Evolutionary conservation across 257 asterid genomes (phyloP), one percentile per base, ranked within the genome.

Genomic region (Orobanche coerulescens): DNA sequence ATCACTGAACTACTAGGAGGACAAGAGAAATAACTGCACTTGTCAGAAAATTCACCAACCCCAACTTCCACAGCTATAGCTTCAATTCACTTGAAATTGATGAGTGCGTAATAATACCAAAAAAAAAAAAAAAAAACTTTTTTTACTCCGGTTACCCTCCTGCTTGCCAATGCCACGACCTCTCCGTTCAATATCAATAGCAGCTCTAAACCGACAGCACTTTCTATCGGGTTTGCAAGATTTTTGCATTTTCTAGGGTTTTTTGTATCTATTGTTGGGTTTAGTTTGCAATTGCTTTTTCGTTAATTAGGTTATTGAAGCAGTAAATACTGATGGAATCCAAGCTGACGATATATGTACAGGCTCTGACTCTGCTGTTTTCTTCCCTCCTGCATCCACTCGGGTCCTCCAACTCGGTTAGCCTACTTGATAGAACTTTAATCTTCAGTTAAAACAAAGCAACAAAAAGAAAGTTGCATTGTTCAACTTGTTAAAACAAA

Each of bases 391-490:
- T 78, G 75, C 62, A 75, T 73, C 52, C 62, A 9, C 50, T 61
- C 33, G 67, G 65, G 2, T 75, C 82, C 71, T 73, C 78, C 70
- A 62, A 55, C 68, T 76, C 76, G 67, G 87, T 81, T 24, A 66
- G 83, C 47, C 14, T 68, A 30, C 37, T 54, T 13, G 5, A 6
- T n/a, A n/a, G n/a, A 26, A 36, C 25, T 61, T 61, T 53, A 26
- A 49, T 48, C 51, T 64, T 67, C n/a, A 23, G 15, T 33, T 3
- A 1, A 48, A n/a, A n/a, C n/a, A n/a, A n/a, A n/a, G n/a, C n/a
- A n/a, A n/a, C n/a, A 16, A 6, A 6, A 0, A 56, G 14, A 13
- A 5, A 16, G 10, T 19, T 30, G 1, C 15, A 19, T 42, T 62
- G n/a, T 62, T 33, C 9, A 54, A 51, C 19, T 55, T 61, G 19